Percentiles rank a stretch among this genome's conserved stretches.
Evolutionary conservation across 2,329 filamentous ascomycete species (phyloP).

Genomic region (Fusarium odoratissimum): DNA sequence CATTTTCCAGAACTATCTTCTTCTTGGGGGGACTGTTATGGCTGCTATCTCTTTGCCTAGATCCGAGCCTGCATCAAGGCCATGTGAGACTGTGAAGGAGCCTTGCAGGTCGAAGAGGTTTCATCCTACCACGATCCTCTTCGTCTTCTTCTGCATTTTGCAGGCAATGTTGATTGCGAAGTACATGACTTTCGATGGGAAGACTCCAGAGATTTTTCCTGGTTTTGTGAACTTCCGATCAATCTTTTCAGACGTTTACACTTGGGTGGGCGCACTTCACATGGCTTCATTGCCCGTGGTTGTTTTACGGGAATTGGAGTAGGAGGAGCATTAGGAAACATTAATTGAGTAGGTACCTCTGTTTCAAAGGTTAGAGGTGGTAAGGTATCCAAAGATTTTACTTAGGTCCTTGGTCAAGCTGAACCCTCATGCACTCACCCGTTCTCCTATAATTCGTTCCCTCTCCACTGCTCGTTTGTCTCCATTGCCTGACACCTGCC

Average conservation of each 20-base stretch:
- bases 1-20: background rate
- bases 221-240: constrained; percentile 38
- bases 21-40: constrained; percentile 17
- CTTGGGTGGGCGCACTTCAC: constrained; percentile 26
- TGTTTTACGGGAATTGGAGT: constrained; percentile 17
- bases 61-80: background rate
- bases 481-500: background rate
- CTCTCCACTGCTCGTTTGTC: background rate
- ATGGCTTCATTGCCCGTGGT: constrained; percentile 25
- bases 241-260: constrained; percentile 27
- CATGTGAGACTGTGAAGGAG: background rate
- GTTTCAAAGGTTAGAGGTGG: background rate
- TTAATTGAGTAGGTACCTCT: background rate
- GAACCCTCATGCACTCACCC: background rate
- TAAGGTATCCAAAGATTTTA: background rate
- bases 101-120: background rate
- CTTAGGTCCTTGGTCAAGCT: background rate
- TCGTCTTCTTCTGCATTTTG: constrained; percentile 8
- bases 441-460: background rate
- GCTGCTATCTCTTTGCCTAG: constrained; percentile 6
- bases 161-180: constrained; percentile 28
- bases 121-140: constrained; percentile 8
- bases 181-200: constrained; percentile 18
- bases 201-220: constrained; percentile 3
- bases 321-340: background rate